Evolutionary conservation across 305 asterid species (phyloP), one percentile per base, ranked within the genome.

Genomic region (Fraxinus dipetala): DNA sequence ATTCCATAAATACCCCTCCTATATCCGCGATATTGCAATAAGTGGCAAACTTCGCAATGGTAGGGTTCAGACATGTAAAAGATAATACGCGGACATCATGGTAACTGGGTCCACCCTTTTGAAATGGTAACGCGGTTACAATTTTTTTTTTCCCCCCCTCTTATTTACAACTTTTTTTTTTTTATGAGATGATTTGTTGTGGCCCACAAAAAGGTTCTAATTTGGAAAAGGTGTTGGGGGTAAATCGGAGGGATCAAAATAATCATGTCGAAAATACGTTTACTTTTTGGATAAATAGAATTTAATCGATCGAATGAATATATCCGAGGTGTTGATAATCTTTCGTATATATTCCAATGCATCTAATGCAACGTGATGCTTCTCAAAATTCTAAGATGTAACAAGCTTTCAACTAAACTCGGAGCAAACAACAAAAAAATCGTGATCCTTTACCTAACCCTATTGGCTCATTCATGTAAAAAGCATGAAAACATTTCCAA

Each of bases 1-100:
- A 79, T 81, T 36, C 83, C 86, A 77, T 51, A 2, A 69, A 84
- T 80, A 35, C 79, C 86, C 86, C 76, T 80, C 32, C 43, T 75
- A 56, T 30, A 38, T 78, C 26, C 35, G 54, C 85, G 79, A 72
- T 72, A 78, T 73, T 73, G 48, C 82, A 54, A 54, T 16, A 54
- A 54, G 63, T 54, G 24, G 63, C 63, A 54, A 13, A 67, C 36
- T 67, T 13, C 74, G 7, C 74, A 11, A 24, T 67, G 3, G 36
- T 13, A 67, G 85, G 81, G 61, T 77, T 81, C 20, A 18, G 43
- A 61, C 79, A 45, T 31, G 80, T 7, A 38, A 28, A 35, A 77
- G 48, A 77, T 28, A 28, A 28, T 59, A 16, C 31, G 7, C 73
- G 61, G 74, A 51, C 28, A 32, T 9, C 32, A 31, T 54, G 3